These are phyloP conservation scores for Fragaria vesca DNA, from an alignment of 306 rosid genomes.

Conservation along the genomic window DNA sequence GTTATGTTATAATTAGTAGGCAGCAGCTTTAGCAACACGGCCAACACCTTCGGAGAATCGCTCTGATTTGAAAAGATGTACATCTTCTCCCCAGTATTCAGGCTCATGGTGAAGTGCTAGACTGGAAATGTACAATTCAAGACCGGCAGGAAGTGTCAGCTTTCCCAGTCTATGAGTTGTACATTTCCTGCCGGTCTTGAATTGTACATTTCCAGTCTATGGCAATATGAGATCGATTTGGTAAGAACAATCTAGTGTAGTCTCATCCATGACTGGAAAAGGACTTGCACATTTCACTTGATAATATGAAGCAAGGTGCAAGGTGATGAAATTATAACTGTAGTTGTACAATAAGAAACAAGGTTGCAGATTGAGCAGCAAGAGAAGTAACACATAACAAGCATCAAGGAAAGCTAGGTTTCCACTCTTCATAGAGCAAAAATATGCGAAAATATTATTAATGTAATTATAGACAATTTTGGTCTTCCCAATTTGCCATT, in stretches of 20 bases:
- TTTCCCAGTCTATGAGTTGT: constrained; percentile 7
- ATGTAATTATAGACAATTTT: background rate
- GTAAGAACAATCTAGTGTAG: no score
- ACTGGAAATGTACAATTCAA: background rate
- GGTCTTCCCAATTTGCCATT: background rate
- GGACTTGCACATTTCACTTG: no score
- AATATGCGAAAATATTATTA: background rate
- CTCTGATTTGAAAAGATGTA: constrained; percentile 29
- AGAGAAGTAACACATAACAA: background rate
- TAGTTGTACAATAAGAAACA: background rate
- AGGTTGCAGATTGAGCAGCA: background rate
- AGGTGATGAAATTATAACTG: background rate
- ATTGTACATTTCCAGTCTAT: no score
- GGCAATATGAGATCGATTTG: no score
- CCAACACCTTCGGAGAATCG: constrained; percentile 27
- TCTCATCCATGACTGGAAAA: no score
- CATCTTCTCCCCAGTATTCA: constrained; percentile 30
- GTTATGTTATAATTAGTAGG: constrained; percentile 18
- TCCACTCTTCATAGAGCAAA: background rate
- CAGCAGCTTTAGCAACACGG: constrained; percentile 12
- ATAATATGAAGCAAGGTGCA: no score
- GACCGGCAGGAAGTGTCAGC: constrained; percentile 10
- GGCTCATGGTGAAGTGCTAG: constrained; percentile 29
- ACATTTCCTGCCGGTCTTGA: no score
- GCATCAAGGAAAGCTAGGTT: background rate